A percentile compares a stretch with the other conserved stretches of the same genome.
phyloP scores from a whole-genome alignment of 768 basidiomycete genomes.

The Pholiota conissans region DNA sequence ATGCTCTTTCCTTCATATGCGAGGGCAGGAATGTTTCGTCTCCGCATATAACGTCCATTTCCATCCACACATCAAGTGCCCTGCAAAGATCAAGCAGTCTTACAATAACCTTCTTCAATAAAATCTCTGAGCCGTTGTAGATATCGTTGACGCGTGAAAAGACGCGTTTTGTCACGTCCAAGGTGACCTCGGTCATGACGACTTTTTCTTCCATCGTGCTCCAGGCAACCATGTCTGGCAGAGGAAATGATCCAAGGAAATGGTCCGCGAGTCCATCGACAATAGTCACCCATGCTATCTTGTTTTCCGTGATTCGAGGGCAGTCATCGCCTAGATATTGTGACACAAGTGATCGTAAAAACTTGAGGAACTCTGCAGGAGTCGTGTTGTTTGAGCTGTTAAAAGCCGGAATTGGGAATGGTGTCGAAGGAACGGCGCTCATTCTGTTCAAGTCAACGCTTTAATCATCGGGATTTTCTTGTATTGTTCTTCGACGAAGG shows the following conservation, averaged over 20 bases:
- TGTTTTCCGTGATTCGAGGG: constrained; percentile 29
- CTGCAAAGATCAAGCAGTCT: constrained; percentile 54
- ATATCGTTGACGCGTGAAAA: constrained; percentile 51
- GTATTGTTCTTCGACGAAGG: not conserved
- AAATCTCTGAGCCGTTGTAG: constrained; percentile 42
- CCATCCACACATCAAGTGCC: constrained; percentile 60
- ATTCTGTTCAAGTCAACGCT: constrained; percentile 5
- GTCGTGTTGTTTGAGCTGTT: constrained; percentile 27
- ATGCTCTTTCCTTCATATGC: constrained; percentile 47
- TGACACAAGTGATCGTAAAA: constrained; percentile 38
- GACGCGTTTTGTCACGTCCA: constrained; percentile 54
- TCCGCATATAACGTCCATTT: constrained; percentile 38
- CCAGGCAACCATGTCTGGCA: constrained; percentile 51
- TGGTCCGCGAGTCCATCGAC: constrained; percentile 53
- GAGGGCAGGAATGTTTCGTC: constrained; percentile 45
- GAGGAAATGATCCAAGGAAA: constrained; percentile 55
- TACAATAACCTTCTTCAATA: constrained; percentile 50
- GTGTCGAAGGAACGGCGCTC: constrained; percentile 25
- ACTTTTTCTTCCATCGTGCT: constrained; percentile 57
- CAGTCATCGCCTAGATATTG: constrained; percentile 34
- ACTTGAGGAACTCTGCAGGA: constrained; percentile 41
- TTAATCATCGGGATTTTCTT: not conserved
- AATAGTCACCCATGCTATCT: constrained; percentile 48
- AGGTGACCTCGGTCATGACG: constrained; percentile 49
- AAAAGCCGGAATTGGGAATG: constrained; percentile 30